Conservation (phyloP, 192 early-diverging fungal genomes). For the Backusella luteola region DNA sequence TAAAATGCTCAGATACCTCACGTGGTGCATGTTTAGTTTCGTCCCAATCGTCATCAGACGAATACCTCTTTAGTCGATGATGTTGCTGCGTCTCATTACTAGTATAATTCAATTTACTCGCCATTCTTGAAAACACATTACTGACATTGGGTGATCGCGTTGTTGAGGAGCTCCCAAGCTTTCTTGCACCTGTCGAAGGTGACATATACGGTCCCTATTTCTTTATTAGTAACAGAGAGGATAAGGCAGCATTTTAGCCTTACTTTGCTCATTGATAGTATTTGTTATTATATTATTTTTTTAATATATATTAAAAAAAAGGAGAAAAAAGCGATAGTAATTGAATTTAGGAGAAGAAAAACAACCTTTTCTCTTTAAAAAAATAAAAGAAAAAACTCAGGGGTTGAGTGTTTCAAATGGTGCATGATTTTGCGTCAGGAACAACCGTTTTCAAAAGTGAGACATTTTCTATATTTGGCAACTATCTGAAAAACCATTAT, state of each 20-base stretch:
- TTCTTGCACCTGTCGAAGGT: slow-evolving; percentile 14
- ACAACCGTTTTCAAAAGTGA: neutral
- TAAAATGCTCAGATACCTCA: slow-evolving; percentile 40
- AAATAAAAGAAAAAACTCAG: neutral
- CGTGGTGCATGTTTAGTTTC: slow-evolving; percentile 16
- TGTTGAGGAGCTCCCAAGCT: neutral
- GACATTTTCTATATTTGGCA: neutral
- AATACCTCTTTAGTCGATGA: neutral
- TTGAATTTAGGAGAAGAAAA: neutral
- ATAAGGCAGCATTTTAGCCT: neutral
- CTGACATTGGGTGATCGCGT: slow-evolving; percentile 16
- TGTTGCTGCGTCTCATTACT: neutral
- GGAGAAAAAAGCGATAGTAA: neutral
- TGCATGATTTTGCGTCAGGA: neutral
- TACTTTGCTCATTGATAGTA: slow-evolving; percentile 12
- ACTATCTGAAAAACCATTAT: neutral
- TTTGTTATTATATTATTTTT: neutral
- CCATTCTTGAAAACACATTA: slow-evolving; percentile 9
- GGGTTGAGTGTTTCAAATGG: neutral
- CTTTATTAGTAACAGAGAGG: neutral
- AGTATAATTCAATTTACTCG: neutral
- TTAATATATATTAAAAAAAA: neutral
- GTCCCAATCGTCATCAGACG: slow-evolving; percentile 13
- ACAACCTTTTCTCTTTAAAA: neutral
- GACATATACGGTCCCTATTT: slow-evolving; percentile 9